Evolutionary conservation across 352 stramenopile genomes (phyloP), one percentile per base, ranked within the genome.

Genomic region (Pythium phragmitis): DNA sequence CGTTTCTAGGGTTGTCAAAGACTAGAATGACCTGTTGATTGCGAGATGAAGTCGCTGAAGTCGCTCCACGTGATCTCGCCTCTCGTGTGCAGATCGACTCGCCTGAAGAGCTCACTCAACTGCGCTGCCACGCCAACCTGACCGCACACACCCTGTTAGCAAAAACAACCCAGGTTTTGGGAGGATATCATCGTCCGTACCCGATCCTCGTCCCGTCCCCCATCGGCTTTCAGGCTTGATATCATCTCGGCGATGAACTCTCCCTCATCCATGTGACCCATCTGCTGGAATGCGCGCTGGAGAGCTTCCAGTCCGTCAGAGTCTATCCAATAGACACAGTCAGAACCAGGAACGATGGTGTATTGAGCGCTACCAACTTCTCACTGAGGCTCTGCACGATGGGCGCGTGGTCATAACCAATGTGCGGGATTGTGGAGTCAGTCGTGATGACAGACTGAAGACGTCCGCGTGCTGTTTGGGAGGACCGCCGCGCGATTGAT

Each of bases 231-330:
- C 16, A 82, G 41, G 2, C 50, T 68, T 1, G 50, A 21, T 2
- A 87, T 54, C 73, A 82, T 76, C 52, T 77, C 66, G 0, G 60
- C 39, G 17, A 77, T 57, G 26, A 88, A 88, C 9, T 82, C 75
- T 19, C 80, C 73, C 57, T 87, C 73, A 23, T 61, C 60, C 28
- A 86, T 51, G 1, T 51, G 26, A 2, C 66, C 62, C n/a, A 62
- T 19, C 28, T 57, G 71, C n/a, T 80, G 54, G 48, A 87, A 87
- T 4, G 67, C 75, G 1, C 66, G 33, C 9, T 73, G 66, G 8
- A 88, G 69, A 16, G 37, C 47, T 43, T 70, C 48, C 65, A 86
- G 80, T 7, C 59, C 73, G 9, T 74, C 63, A 47, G 60, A 62
- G 65, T 87, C 79, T 88, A 36, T 8, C 12, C 2, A 52, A 36